A percentile compares a stretch with the other conserved stretches of the same genome.
Conservation (phyloP, 768 basidiomycete species). For the Pluteus cervinus region DNA sequence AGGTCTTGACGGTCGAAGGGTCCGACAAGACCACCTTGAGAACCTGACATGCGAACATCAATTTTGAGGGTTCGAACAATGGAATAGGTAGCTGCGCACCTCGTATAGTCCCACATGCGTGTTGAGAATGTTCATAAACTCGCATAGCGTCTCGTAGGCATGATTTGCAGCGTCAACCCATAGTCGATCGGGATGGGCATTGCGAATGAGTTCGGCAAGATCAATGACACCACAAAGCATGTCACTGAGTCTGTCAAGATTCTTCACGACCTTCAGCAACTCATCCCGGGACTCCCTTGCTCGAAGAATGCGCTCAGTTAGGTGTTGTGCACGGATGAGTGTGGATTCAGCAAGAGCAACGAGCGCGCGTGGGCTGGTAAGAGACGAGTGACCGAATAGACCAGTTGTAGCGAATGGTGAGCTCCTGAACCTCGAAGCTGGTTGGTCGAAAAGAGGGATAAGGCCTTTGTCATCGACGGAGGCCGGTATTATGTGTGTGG, state of each 20-base stretch:
- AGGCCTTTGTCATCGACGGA: slow-evolving; percentile 63
- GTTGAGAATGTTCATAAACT: slow-evolving; percentile 97
- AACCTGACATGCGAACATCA: slow-evolving; percentile 44
- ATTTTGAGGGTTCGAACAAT: slow-evolving; percentile 13
- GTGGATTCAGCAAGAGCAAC: slow-evolving; percentile 73
- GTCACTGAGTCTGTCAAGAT: slow-evolving; percentile 94
- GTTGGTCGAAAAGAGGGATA: slow-evolving; percentile 67
- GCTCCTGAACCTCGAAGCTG: slow-evolving; percentile 29
- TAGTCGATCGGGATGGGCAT: slow-evolving; percentile 80
- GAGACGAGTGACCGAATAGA: slow-evolving; percentile 74
- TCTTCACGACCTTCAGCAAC: slow-evolving; percentile 85
- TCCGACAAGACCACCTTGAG: slow-evolving; percentile 67
- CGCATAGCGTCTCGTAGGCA: slow-evolving; percentile 88
- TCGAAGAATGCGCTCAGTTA: slow-evolving; percentile 79
- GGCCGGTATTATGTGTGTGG: slow-evolving; percentile 45
- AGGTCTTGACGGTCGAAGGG: slow-evolving; percentile 54
- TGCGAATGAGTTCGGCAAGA: slow-evolving; percentile 88
- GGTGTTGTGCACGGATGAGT: slow-evolving; percentile 67
- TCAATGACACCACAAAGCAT: slow-evolving; percentile 95
- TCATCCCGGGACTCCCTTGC: slow-evolving; percentile 70
- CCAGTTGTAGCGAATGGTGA: slow-evolving; percentile 58
- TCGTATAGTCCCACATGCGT: slow-evolving; percentile 88
- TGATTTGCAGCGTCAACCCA: slow-evolving; percentile 85
- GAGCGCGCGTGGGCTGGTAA: slow-evolving; percentile 67
- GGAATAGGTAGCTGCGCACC: slow-evolving; percentile 42